Conservation (phyloP, 2,329 filamentous ascomycete species). For the Pseudogymnoascus sp. region DNA sequence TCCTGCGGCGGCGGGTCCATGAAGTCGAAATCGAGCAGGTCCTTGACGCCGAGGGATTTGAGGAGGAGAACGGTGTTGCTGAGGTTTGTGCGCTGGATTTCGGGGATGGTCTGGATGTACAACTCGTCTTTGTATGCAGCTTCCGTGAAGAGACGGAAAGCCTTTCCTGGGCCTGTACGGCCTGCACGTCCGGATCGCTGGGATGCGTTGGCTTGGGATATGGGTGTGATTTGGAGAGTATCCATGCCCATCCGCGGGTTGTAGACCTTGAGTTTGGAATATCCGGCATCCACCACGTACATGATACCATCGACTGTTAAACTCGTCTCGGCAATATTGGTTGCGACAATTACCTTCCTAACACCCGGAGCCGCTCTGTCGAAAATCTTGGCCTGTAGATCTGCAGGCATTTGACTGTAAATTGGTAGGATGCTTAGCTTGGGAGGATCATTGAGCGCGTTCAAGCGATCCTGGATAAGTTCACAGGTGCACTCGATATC, state of each 20-base stretch:
- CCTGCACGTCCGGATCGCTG: constrained; percentile 91
- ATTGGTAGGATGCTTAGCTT: constrained; percentile 93
- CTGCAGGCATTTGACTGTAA: constrained; percentile 98
- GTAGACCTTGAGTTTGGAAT: constrained; percentile 96
- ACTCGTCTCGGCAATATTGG: constrained; percentile 97
- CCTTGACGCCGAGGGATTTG: constrained; percentile 89
- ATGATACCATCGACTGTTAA: constrained; percentile 98
- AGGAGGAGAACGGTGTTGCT: constrained; percentile 90
- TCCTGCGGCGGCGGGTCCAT: constrained; percentile 99
- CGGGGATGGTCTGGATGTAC: constrained; percentile 93
- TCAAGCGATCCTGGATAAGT: constrained; percentile 76
- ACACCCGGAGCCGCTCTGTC: constrained; percentile 84
- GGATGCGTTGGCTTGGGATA: constrained; percentile 91
- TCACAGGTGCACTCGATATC: constrained; percentile 98
- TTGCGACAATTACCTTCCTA: constrained; percentile 94
- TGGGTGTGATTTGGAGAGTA: constrained; percentile 92
- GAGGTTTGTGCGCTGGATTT: constrained; percentile 94
- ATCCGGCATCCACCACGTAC: constrained; percentile 95
- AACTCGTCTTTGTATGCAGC: constrained; percentile 92
- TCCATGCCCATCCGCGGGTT: constrained; percentile 99
- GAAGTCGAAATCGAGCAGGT: constrained; percentile 93
- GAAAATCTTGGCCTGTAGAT: constrained; percentile 96
- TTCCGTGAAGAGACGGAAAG: constrained; percentile 89
- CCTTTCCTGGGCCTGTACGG: constrained; percentile 89
- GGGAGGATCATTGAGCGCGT: constrained; percentile 85